Conservation (phyloP, 352 stramenopile genomes). For the Pilasporangium apinafurcum region DNA sequence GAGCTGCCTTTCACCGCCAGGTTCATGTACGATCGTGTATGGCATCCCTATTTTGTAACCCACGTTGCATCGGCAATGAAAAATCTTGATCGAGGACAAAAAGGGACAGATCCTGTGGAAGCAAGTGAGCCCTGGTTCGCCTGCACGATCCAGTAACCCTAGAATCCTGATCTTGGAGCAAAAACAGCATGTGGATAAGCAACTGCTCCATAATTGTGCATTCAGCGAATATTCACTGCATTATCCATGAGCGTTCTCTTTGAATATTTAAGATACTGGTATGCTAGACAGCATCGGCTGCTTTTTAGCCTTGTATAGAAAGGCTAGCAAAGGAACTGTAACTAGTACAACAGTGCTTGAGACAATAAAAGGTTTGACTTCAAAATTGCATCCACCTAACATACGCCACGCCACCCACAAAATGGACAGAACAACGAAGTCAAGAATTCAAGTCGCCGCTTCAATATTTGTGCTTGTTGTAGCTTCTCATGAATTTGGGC, state of each 20-base stretch:
- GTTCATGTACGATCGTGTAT: conserved; percentile 78
- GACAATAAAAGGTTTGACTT: no score
- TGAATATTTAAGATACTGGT: conserved; percentile 2
- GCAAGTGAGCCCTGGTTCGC: conserved; percentile 52
- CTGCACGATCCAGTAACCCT: conserved; percentile 54
- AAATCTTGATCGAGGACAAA: conserved; percentile 38
- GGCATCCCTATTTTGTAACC: conserved; percentile 62
- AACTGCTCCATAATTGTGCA: no score
- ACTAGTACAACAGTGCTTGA: not conserved
- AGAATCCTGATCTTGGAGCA: no score
- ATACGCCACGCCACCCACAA: conserved; percentile 22
- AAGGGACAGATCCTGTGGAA: conserved; percentile 16
- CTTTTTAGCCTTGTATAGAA: no score
- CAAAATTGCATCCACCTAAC: no score
- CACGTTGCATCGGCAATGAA: conserved; percentile 74
- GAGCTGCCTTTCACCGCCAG: conserved; percentile 67
- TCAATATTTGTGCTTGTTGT: conserved; percentile 15
- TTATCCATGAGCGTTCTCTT: no score
- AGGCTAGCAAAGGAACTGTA: not conserved
- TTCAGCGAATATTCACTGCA: no score
- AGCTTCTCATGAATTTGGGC: conserved; percentile 10
- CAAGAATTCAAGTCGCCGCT: conserved; percentile 33
- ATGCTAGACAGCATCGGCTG: no score
- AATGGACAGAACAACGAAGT: conserved; percentile 33
- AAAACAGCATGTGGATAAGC: no score